Base-by-base conservation (phyloP, 78 protist genomes). In the Dictyostelium brefeldianum region DNA sequence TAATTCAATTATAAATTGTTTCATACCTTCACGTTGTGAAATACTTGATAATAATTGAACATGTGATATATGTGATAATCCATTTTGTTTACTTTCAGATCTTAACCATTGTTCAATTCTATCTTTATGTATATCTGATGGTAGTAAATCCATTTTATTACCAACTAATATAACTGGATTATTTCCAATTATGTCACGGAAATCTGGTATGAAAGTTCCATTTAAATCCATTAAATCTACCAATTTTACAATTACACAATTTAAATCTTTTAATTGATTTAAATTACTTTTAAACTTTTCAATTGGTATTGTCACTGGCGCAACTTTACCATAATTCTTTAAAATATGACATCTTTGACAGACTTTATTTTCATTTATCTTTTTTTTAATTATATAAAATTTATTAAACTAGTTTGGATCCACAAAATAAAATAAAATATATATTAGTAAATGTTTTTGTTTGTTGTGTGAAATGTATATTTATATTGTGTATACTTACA, bases 311-410 rank as follows among this genome's bases (percentile, higher is more conserved):
- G 65, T 64, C 0, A 90, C 31, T 53, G 95, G 87, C 18, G 75
- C 59, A 27, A 82, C 77, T 54, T 71, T 73, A 22, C 95, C 95
- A 90, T 90, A 75, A 73, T 90, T 80, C 31, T 82, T 81, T 50
- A 90, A 69, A 41, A 82, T 27, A 82, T 90, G 95, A 90, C 95
- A 90, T 74, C 95, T 78, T 51, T 90, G 95, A 75, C 95, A 90
- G 22, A 65, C 36, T 69, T 82, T 50, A 7, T 59, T 62, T 64
- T 90, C 71, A 36, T 65, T 31, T 6, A 14, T 25, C 14, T 74
- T 46, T 56, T 77, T 87, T 57, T 59, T 27, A 62, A 46, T 46
- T n/a, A 20, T n/a, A 47, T 20, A 73, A 46, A 73, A 73, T 12
- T 12, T 4, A 73, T 73, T n/a, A 46, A 73, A 73, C 79, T n/a